Conservation (phyloP, 2,329 filamentous ascomycete genomes). For the Septoria linicola region DNA sequence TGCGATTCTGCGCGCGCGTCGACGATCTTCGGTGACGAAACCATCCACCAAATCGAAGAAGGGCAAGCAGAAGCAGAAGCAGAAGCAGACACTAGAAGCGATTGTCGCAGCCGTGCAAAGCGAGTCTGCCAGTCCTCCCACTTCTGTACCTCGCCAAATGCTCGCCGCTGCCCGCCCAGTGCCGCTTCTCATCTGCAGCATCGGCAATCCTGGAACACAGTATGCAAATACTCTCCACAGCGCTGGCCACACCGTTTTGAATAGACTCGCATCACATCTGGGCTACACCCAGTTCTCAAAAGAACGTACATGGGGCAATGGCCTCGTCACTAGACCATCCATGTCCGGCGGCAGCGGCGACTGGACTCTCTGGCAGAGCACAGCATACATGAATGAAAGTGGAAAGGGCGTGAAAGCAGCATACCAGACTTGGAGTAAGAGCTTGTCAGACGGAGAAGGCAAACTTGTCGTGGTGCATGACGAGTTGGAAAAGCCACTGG, state of each 20-base stretch:
- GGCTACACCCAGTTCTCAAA: conserved; percentile 37
- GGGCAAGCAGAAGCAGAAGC: conserved; percentile 15
- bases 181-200: conserved; percentile 73
- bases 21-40: conserved; percentile 18
- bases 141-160: conserved; percentile 12
- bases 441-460: conserved; percentile 38
- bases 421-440: conserved; percentile 55
- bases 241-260: conserved; percentile 77
- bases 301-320: conserved; percentile 47
- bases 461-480: conserved; percentile 80
- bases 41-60: conserved; percentile 7
- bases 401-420: conserved; percentile 68
- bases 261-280: conserved; percentile 56
- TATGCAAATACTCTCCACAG: conserved; percentile 81
- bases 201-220: conserved; percentile 73
- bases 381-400: conserved; percentile 79
- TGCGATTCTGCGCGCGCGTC: conserved; percentile 8
- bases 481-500: conserved; percentile 73
- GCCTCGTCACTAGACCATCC: conserved; percentile 51
- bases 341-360: conserved; percentile 35
- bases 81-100: conserved; percentile 4
- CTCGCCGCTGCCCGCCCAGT: conserved; percentile 31
- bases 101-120: conserved; percentile 3
- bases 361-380: conserved; percentile 71
- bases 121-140: neutral